These are phyloP conservation scores for Teratosphaeria pseudoeucalypti DNA, from an alignment of 2,329 filamentous ascomycete species.

Conservation along the genomic window DNA sequence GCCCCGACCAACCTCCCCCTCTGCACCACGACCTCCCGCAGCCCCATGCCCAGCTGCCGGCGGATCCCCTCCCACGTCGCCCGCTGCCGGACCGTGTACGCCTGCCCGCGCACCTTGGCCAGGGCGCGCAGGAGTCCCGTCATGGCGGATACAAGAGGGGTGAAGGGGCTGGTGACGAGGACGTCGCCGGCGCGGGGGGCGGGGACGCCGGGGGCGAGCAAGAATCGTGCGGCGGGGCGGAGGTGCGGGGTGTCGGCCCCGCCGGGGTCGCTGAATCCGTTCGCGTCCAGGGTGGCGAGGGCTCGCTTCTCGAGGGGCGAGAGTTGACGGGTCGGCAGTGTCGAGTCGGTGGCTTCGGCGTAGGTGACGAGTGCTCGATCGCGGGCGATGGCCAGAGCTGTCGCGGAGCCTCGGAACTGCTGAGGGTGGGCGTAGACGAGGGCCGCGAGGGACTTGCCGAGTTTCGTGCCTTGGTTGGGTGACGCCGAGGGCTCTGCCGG, in stretches of 20 bases:
- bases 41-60: background rate
- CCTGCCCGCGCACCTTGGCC: background rate
- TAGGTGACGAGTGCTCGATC: background rate
- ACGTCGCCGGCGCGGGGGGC: background rate
- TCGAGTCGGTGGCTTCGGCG: background rate
- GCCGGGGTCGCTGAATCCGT: background rate
- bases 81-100: background rate
- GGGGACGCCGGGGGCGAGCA: background rate
- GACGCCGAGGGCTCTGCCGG: background rate
- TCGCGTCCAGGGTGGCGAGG: background rate
- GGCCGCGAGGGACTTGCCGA: background rate
- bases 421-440: background rate
- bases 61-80: background rate
- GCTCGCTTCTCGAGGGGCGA: background rate
- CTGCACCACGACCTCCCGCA: background rate
- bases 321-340: background rate
- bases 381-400: background rate
- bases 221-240: background rate
- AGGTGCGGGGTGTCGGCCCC: background rate
- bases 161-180: background rate
- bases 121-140: background rate
- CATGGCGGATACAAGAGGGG: background rate
- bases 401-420: background rate
- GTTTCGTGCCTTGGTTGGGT: background rate
- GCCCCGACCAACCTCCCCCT: background rate